phyloP scores from a whole-genome alignment of 352 stramenopile species.

The Elongisporangium prolatum region DNA sequence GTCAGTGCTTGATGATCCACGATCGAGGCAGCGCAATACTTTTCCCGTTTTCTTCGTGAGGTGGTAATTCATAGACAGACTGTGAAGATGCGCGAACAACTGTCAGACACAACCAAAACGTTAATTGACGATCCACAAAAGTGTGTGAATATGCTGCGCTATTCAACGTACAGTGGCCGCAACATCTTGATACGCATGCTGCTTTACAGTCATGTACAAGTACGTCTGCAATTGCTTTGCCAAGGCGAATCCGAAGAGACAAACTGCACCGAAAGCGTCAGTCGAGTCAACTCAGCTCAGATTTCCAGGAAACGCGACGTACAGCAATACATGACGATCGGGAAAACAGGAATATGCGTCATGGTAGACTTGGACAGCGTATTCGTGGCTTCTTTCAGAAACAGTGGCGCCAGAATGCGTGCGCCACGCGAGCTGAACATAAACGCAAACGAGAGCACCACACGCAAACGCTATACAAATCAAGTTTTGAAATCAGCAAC shows the following conservation, averaged over 20 bases:
- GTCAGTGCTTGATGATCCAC: constrained; percentile 82
- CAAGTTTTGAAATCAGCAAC: neutral
- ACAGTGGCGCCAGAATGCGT: constrained; percentile 65
- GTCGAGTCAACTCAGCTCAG: neutral
- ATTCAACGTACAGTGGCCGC: constrained; percentile 65
- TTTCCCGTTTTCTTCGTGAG: constrained; percentile 96
- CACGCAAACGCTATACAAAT: constrained; percentile 39
- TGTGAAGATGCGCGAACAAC: constrained; percentile 93
- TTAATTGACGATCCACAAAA: too few species aligned
- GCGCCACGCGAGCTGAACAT: constrained; percentile 67
- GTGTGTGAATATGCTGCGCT: too few species aligned
- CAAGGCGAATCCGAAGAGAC: constrained; percentile 64
- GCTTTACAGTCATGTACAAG: constrained; percentile 93
- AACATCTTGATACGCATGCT: constrained; percentile 96
- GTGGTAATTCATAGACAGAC: constrained; percentile 96
- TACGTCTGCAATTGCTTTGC: constrained; percentile 94
- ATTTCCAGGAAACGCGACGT: constrained; percentile 9
- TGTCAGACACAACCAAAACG: constrained; percentile 9
- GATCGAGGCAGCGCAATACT: constrained; percentile 89
- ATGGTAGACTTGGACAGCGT: constrained; percentile 33
- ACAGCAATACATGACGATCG: constrained; percentile 64
- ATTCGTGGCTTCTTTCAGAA: constrained; percentile 66
- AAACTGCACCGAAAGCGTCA: constrained; percentile 17
- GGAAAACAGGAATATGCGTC: constrained; percentile 29
- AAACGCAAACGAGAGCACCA: constrained; percentile 55